Percentiles rank a stretch among this genome's conserved stretches.
Conservation (phyloP, 1,284 basidiomycete species). For the Heterobasidion occidentale region DNA sequence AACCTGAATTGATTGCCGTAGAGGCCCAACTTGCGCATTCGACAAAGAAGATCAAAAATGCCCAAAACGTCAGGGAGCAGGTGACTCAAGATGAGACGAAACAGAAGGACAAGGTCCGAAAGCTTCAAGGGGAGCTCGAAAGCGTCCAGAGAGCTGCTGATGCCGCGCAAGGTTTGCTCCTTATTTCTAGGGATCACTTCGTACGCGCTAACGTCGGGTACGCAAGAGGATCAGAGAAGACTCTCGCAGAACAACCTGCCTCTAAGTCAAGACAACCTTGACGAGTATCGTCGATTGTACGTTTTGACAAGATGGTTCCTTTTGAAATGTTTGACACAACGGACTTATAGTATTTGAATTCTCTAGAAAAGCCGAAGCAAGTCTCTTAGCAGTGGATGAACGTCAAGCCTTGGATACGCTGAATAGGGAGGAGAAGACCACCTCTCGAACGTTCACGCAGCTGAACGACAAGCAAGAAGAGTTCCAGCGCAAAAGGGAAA, state of each 20-base stretch:
- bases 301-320: slow-evolving; percentile 17
- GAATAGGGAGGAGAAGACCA: slow-evolving; percentile 76
- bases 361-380: slow-evolving; percentile 68
- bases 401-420: slow-evolving; percentile 82
- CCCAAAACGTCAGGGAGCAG: slow-evolving; percentile 54
- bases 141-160: slow-evolving; percentile 67
- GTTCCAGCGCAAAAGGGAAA: slow-evolving; percentile 51
- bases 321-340: not conserved
- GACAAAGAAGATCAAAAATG: slow-evolving; percentile 69
- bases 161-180: slow-evolving; percentile 60
- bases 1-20: slow-evolving; percentile 73
- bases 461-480: slow-evolving; percentile 64
- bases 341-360: too few species aligned
- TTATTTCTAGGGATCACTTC: not conserved
- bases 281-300: slow-evolving; percentile 83
- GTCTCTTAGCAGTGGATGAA: slow-evolving; percentile 76
- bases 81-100: slow-evolving; percentile 64
- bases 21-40: slow-evolving; percentile 88
- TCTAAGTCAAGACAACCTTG: slow-evolving; percentile 77
- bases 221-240: slow-evolving; percentile 65
- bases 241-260: slow-evolving; percentile 71
- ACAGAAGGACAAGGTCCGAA: slow-evolving; percentile 53
- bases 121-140: slow-evolving; percentile 57
- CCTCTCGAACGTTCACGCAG: slow-evolving; percentile 58
- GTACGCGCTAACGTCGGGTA: not conserved